Percentiles rank a stretch among this genome's conserved stretches.
phyloP scores from a whole-genome alignment of 1,284 basidiomycete species.

The Taiwanofungus camphoratus region DNA sequence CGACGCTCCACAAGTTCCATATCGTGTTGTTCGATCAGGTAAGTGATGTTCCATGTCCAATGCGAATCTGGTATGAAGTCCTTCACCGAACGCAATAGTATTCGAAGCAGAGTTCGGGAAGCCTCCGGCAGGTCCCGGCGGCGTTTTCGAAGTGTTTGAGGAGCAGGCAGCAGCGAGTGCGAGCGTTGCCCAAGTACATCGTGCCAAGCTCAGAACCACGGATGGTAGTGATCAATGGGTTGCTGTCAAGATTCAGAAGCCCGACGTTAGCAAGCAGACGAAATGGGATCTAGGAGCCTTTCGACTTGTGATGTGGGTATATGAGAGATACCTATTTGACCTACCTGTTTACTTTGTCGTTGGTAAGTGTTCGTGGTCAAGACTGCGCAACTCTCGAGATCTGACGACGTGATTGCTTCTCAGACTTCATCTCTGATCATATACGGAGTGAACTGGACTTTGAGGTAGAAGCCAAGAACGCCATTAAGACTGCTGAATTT shows the following conservation, averaged over 20 bases:
- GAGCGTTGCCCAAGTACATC: constrained; percentile 86
- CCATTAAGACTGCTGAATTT: constrained; percentile 51
- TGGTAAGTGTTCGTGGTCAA: constrained; percentile 40
- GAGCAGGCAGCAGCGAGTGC: constrained; percentile 75
- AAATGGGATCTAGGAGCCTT: constrained; percentile 75
- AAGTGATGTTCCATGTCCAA: too few relatives aligned
- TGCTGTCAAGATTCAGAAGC: constrained; percentile 91
- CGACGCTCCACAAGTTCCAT: constrained; percentile 79
- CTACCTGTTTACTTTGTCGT: constrained; percentile 73
- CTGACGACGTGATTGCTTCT: neutral
- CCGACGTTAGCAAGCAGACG: constrained; percentile 79
- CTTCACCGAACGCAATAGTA: too few relatives aligned
- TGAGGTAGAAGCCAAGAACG: constrained; percentile 65
- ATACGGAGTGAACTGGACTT: constrained; percentile 82
- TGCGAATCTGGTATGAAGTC: too few relatives aligned
- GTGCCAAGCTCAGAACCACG: constrained; percentile 55
- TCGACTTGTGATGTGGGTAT: constrained; percentile 66
- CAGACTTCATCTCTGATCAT: constrained; percentile 78
- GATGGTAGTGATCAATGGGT: constrained; percentile 47
- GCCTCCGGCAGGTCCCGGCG: constrained; percentile 56
- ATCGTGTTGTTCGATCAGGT: constrained; percentile 61
- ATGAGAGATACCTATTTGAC: constrained; percentile 71
- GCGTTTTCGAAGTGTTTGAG: constrained; percentile 76
- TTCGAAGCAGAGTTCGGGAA: constrained; percentile 69
- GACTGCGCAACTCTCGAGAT: neutral